phyloP scores from a whole-genome alignment of 257 asterid genomes.

The Primulina huaijiensis region DNA sequence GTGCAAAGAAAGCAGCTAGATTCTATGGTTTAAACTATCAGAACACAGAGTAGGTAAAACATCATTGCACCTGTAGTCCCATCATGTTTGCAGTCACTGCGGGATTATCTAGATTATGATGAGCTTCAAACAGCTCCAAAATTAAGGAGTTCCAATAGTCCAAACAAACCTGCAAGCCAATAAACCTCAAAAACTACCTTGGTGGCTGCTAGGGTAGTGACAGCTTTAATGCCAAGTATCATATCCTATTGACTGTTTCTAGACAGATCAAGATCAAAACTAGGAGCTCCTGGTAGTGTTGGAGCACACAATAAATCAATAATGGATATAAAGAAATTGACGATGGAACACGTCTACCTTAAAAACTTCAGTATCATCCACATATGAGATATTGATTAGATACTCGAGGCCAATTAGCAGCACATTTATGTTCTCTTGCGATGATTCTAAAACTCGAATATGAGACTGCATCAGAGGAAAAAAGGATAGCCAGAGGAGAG shows the following conservation, averaged over 20 bases:
- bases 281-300: background rate
- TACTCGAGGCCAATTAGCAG: constrained; percentile 84
- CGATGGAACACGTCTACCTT: constrained; percentile 50
- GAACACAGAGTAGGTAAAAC: constrained; percentile 8
- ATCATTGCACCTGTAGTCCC: constrained; percentile 71
- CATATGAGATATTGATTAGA: constrained; percentile 84
- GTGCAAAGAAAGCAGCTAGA: constrained; percentile 4
- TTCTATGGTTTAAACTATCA: constrained; percentile 3
- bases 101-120: constrained; percentile 66
- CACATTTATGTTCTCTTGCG: constrained; percentile 68
- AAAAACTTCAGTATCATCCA: constrained; percentile 97
- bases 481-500: constrained; percentile 12
- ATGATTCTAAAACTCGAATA: constrained; percentile 74
- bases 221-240: background rate
- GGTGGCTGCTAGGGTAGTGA: background rate
- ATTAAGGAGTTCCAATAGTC: constrained; percentile 96
- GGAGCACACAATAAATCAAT: background rate
- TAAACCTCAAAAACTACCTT: constrained; percentile 11
- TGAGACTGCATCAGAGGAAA: constrained; percentile 59
- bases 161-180: constrained; percentile 75
- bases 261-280: background rate
- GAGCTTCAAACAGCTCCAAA: constrained; percentile 86
- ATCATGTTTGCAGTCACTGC: constrained; percentile 63
- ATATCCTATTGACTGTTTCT: background rate
- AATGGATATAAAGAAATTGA: constrained; percentile 10